phyloP scores from a whole-genome alignment of 2,329 filamentous ascomycete genomes.

The Apiospora malaysiana region DNA sequence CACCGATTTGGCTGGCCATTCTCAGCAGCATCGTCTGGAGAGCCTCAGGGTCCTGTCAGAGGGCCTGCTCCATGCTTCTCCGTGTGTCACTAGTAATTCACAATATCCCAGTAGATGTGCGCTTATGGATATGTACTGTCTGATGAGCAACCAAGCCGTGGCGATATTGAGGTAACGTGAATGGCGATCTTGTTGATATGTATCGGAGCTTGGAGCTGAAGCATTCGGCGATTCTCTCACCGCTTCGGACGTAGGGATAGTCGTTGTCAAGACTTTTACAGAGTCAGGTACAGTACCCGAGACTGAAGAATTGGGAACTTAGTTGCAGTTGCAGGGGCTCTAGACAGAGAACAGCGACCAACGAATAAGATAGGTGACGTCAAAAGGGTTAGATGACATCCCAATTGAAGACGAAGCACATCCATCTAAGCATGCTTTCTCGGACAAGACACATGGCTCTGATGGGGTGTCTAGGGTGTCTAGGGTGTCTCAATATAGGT shows the following conservation, averaged over 20 bases:
- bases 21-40: neutral
- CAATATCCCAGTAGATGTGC: conserved; percentile 35
- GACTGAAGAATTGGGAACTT: neutral
- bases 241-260: neutral
- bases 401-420: neutral
- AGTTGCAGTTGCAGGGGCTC: conserved; percentile 8
- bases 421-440: neutral
- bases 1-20: neutral
- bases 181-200: neutral
- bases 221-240: neutral
- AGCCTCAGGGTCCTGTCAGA: neutral
- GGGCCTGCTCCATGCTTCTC: conserved; percentile 7
- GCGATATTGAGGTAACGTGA: neutral
- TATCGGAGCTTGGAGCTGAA: conserved; percentile 6
- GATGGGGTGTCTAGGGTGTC: neutral
- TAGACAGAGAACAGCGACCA: neutral
- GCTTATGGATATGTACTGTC: neutral
- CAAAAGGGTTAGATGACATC: neutral
- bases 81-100: conserved; percentile 26
- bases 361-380: neutral
- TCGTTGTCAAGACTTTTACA: neutral
- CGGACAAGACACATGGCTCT: neutral
- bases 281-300: neutral
- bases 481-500: conserved; percentile 1
- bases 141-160: neutral